Evolutionary conservation across 202 grass and related monocot species (phyloP), one percentile per base, ranked within the genome.

Genomic region (Musa balbisiana): DNA sequence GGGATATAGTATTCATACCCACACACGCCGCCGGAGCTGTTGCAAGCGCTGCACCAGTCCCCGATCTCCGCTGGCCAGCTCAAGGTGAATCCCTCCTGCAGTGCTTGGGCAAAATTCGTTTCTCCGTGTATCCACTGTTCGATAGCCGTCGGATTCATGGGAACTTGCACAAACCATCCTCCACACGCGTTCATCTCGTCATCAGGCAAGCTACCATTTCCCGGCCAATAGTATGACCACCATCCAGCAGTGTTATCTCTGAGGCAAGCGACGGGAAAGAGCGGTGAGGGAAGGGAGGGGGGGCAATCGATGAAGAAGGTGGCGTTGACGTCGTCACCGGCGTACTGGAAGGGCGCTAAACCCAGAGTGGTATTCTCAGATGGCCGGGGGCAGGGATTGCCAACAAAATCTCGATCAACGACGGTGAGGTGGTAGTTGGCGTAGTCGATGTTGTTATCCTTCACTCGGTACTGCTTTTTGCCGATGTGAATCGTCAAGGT

Each of bases 161-260:
- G 22, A 65, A 65, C 63, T 22, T 12, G 10, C 21, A 65, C 63
- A 25, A 43, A 43, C 33, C 0, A 43, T 43, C 3, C 0, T 43
- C 3, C 0, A 6, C 33, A 43, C 33, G 0, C 4, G 33, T 0
- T 0, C 33, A 6, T 24, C 24, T 1, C 33, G 0, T 43, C 4
- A 0, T 6, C 0, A 43, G 33, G 33, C 33, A 43, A 43, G 33
- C 0, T 6, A 43, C 4, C 4, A 43, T 6, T 43, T 43, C 33
- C 33, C 3, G 0, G 3, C 33, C 33, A 43, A 43, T 6, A 43
- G 33, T 3, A 43, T 43, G 33, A 0, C 33, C 4, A 5, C 33
- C 33, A 0, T 43, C 33, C 33, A 0, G 33, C 4, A 43, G 33
- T 6, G 33, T 0, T 43, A 43, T 0, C 0, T 5, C 6, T 0